These are phyloP conservation scores for Colletotrichum lentis DNA, from an alignment of 2,329 filamentous ascomycete genomes.

Conservation along the genomic window DNA sequence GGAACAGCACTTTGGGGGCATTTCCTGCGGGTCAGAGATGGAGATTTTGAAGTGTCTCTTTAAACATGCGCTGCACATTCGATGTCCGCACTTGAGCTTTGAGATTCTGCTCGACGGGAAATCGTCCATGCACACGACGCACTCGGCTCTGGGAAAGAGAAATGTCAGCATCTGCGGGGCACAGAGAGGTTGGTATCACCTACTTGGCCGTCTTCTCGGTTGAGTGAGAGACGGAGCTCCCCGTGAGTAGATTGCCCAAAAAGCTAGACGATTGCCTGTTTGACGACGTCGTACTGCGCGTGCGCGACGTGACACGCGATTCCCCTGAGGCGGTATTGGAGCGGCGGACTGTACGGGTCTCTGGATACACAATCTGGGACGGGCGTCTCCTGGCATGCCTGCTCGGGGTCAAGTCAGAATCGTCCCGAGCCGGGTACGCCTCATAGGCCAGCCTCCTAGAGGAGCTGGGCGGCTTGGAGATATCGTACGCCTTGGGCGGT, in stretches of 20 bases:
- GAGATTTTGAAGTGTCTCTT: conserved; percentile 79
- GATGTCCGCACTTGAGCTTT: conserved; percentile 79
- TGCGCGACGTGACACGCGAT: conserved; percentile 38
- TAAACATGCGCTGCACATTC: conserved; percentile 81
- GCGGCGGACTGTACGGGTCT: conserved; percentile 25
- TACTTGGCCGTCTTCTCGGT: conserved; percentile 45
- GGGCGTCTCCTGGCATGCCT: conserved; percentile 24
- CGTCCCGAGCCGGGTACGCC: not conserved
- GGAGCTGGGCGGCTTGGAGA: conserved; percentile 21
- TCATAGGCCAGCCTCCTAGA: conserved; percentile 22
- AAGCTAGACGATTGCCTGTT: conserved; percentile 26
- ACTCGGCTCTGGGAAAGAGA: conserved; percentile 66
- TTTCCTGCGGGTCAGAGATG: conserved; percentile 77
- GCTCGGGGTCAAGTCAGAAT: conserved; percentile 16
- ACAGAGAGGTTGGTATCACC: conserved; percentile 30
- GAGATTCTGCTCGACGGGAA: conserved; percentile 69
- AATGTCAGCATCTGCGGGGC: conserved; percentile 24
- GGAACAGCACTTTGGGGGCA: conserved; percentile 84
- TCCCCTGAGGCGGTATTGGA: conserved; percentile 32
- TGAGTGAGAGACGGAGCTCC: conserved; percentile 35
- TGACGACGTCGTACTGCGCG: conserved; percentile 36
- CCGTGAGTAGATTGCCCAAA: conserved; percentile 24
- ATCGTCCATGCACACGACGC: conserved; percentile 76
- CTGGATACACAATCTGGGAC: conserved; percentile 28
- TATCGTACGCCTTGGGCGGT: conserved; percentile 19